Percentiles rank a stretch among this genome's conserved stretches.
These are phyloP conservation scores for Aspergillus niger DNA, from an alignment of 2,329 filamentous ascomycete genomes.

Conservation along the genomic window DNA sequence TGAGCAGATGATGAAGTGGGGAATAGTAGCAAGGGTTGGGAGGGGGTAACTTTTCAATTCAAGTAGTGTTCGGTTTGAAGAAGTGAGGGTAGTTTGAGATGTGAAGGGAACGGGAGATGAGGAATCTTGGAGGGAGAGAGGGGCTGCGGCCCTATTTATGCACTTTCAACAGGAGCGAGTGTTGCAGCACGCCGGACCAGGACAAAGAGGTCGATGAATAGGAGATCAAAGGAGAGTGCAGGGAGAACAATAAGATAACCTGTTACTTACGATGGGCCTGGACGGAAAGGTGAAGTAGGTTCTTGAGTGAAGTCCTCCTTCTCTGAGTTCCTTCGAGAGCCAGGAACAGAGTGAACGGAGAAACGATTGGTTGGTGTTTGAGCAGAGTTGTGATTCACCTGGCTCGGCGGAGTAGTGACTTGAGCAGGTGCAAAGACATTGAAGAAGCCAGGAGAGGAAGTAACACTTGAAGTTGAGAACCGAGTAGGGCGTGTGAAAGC, in stretches of 20 bases:
- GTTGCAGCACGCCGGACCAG: neutral
- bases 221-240: neutral
- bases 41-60: neutral
- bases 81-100: no score
- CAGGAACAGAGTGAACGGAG: conserved; percentile 82
- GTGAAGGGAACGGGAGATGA: no score
- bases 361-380: conserved; percentile 61
- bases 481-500: conserved; percentile 82
- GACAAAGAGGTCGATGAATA: neutral
- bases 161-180: no score
- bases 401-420: conserved; percentile 73
- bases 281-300: conserved; percentile 63
- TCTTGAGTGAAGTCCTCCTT: conserved; percentile 79
- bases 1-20: neutral
- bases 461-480: conserved; percentile 85
- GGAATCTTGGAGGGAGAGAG: no score
- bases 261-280: conserved; percentile 74
- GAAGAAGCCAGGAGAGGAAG: conserved; percentile 74
- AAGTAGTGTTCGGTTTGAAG: neutral
- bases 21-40: neutral
- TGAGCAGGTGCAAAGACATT: conserved; percentile 74
- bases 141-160: no score
- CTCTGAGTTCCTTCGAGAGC: conserved; percentile 84
- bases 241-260: conserved; percentile 1
- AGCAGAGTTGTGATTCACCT: conserved; percentile 57